Evolutionary conservation across 805 yeast species (phyloP).

Genomic region (Brettanomyces nanus): DNA sequence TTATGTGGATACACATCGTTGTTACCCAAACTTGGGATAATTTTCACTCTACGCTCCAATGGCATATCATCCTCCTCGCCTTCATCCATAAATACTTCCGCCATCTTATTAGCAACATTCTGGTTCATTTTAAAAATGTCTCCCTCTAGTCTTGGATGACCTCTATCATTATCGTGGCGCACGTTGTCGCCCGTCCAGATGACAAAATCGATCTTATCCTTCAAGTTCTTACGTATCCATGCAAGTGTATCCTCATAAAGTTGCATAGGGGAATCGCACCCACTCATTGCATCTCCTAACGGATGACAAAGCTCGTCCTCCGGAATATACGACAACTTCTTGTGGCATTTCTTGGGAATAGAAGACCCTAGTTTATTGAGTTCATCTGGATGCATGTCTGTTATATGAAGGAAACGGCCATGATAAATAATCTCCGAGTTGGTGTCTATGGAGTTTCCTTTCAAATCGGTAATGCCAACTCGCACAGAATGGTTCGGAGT

Average conservation of each 20-base stretch:
- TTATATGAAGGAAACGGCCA: constrained; percentile 78
- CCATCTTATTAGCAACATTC: constrained; percentile 43
- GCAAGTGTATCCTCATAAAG: constrained; percentile 54
- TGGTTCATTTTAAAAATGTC: constrained; percentile 66
- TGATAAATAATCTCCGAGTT: constrained; percentile 30
- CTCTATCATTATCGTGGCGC: constrained; percentile 76
- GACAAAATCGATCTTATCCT: constrained; percentile 74
- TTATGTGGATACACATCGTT: constrained; percentile 89
- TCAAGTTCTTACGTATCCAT: constrained; percentile 59
- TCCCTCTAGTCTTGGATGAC: constrained; percentile 62
- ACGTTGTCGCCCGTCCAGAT: constrained; percentile 90
- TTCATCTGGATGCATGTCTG: constrained; percentile 83
- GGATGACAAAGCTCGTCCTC: constrained; percentile 42
- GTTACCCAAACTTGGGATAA: constrained; percentile 74
- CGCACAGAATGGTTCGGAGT: constrained; percentile 33
- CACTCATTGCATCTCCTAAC: constrained; percentile 67
- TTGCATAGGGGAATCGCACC: constrained; percentile 69
- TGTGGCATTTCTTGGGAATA: constrained; percentile 50
- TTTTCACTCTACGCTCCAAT: constrained; percentile 25
- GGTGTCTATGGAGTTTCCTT: neutral
- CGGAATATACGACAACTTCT: constrained; percentile 19
- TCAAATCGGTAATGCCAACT: constrained; percentile 12
- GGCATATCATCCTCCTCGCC: constrained; percentile 26
- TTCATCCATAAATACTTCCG: constrained; percentile 42
- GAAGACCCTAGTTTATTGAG: constrained; percentile 46